Conservation (phyloP, 2,329 filamentous ascomycete genomes). For the Fusarium chlamydosporum region DNA sequence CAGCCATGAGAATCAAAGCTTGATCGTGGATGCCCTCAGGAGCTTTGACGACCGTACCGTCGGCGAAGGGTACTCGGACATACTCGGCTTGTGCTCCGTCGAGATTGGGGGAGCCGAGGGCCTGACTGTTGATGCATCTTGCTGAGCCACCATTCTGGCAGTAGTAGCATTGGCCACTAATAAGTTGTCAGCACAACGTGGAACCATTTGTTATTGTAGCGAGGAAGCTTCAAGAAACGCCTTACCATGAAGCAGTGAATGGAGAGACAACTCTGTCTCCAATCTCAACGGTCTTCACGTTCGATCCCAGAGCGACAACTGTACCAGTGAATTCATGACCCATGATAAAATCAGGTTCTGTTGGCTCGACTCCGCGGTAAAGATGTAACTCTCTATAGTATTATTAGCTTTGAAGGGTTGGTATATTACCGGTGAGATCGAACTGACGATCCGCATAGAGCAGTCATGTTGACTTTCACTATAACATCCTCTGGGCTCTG, state of each 20-base stretch:
- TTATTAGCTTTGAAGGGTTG: not conserved
- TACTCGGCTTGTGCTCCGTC: slow-evolving; percentile 88
- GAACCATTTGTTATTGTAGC: no score
- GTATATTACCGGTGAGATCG: no score
- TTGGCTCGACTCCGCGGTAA: slow-evolving; percentile 83
- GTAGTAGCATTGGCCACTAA: slow-evolving; percentile 80
- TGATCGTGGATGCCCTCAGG: slow-evolving; percentile 76
- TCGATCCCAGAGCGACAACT: slow-evolving; percentile 75
- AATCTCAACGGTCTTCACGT: slow-evolving; percentile 76
- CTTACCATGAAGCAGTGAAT: slow-evolving; percentile 84
- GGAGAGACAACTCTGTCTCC: slow-evolving; percentile 88
- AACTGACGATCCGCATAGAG: slow-evolving; percentile 84
- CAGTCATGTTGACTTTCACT: slow-evolving; percentile 86
- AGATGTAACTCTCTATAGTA: slow-evolving; percentile 82
- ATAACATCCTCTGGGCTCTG: slow-evolving; percentile 80
- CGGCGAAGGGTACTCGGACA: slow-evolving; percentile 83
- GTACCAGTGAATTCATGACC: slow-evolving; percentile 90
- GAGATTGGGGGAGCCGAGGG: slow-evolving; percentile 78
- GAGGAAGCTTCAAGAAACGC: no score
- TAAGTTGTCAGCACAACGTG: no score
- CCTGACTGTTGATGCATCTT: slow-evolving; percentile 76
- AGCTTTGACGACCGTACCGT: slow-evolving; percentile 81
- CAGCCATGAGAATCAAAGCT: slow-evolving; percentile 87
- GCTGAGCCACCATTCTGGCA: slow-evolving; percentile 83
- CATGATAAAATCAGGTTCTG: slow-evolving; percentile 74